Evolutionary conservation across 345 rosid species (phyloP).

Genomic region (Salix brachista): DNA sequence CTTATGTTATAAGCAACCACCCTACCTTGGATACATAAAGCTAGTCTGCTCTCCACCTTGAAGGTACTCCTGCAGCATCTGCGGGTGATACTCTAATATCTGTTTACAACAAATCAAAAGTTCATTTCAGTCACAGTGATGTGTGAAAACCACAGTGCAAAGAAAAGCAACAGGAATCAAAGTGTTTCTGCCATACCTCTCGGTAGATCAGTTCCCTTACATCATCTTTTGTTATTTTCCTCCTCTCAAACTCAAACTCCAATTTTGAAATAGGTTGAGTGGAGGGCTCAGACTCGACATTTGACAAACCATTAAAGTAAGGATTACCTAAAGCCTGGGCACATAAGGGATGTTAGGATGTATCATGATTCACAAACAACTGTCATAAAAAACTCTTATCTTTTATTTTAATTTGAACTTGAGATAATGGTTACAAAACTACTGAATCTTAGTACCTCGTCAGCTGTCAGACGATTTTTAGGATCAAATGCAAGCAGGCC

Average conservation of each 20-base stretch:
- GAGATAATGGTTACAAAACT: not conserved
- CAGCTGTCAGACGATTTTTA: conserved; percentile 92
- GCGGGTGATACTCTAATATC: conserved; percentile 97
- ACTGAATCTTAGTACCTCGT: conserved; percentile 46
- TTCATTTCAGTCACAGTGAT: conserved; percentile 2
- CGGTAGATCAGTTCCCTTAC: conserved; percentile 94
- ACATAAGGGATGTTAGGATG: conserved; percentile 15
- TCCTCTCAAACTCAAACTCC: conserved; percentile 98
- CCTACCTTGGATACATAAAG: conserved; percentile 93
- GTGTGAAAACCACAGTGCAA: not conserved
- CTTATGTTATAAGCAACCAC: not conserved
- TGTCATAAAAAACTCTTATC: not conserved
- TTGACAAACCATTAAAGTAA: conserved; percentile 77
- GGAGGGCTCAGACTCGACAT: conserved; percentile 83
- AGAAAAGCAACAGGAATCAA: conserved; percentile 12
- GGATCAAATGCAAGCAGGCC: conserved; percentile 95
- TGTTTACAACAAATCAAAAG: conserved; percentile 30
- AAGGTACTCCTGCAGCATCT: conserved; percentile 90
- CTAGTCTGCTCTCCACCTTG: conserved; percentile 93
- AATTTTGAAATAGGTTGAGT: conserved; percentile 89
- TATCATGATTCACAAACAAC: not conserved
- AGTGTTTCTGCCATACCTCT: conserved; percentile 51
- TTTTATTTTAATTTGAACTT: not conserved
- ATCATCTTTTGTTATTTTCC: conserved; percentile 86
- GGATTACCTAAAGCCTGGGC: conserved; percentile 90